Base-by-base conservation (phyloP, 352 stramenopile species). In the Globisporangium iwayamae region DNA sequence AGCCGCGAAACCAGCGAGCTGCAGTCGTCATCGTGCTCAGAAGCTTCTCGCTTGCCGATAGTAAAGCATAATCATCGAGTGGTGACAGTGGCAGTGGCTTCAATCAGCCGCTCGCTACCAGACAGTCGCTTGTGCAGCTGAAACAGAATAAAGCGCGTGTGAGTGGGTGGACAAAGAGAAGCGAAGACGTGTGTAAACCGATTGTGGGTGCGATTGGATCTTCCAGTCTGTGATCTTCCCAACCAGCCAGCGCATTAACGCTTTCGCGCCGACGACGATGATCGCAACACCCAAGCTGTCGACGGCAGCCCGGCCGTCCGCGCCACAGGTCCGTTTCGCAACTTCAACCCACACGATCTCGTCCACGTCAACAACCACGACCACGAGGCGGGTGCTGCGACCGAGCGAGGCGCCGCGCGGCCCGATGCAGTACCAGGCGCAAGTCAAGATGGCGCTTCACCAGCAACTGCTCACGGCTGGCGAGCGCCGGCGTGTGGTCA, bases 401-500 rank as follows among this genome's bases (percentile, higher is more conserved):
- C 28, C 38, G 13, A 41, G 39, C 30, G 51, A 62, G 9, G 36
- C 36, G 30, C 1, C 22, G 48, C 59, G 56, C 16, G 43, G 55
- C 8, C 41, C 60, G n/a, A 50, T 46, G 36, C 43, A 46, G 59
- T 71, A 61, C 54, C 65, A 68, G 53, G 38, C 65, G 54, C 60
- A 68, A 28, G 60, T 71, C 45, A 56, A 71, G 60, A 63, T 64
- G 65, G 60, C 60, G 34, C 45, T 71, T 28, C 65, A 68, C 45
- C 65, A 66, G 25, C 60, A 60, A 30, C 54, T 63, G 28, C 39
- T 66, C 51, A 41, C 51, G 1, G 61, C 61, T n/a, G 52, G 61
- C 28, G 61, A 66, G 36, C 70, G 73, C 13, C 73, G 73, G 43
- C 65, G 70, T 56, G 69, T 68, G 16, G 63, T 68, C 55, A 75